phyloP scores from a whole-genome alignment of 768 basidiomycete genomes.

The Suillus placidus region DNA sequence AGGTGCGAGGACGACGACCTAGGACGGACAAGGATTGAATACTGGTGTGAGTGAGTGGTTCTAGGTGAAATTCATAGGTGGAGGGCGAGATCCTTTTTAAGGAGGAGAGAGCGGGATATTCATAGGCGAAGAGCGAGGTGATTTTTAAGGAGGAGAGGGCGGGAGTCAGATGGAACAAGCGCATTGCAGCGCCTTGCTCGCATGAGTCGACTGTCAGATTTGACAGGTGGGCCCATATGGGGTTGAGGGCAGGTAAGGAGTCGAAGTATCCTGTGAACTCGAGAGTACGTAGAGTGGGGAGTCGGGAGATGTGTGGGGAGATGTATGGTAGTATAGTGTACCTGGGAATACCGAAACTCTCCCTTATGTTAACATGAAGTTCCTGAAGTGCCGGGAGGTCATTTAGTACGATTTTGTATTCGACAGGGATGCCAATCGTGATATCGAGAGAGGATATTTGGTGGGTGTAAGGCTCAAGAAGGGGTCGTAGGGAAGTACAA shows the following conservation, averaged over 20 bases:
- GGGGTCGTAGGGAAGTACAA: too few relatives aligned
- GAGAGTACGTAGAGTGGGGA: neutral
- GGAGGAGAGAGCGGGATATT: neutral
- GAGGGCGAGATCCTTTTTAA: neutral
- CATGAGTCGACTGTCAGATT: neutral
- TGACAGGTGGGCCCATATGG: neutral
- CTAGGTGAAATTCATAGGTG: neutral
- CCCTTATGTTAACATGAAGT: neutral
- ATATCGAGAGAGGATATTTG: conserved; percentile 27
- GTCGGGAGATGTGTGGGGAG: neutral
- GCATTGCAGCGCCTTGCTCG: neutral
- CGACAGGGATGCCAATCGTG: neutral
- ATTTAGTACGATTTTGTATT: neutral
- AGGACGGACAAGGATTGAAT: conserved; percentile 24
- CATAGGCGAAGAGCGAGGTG: neutral
- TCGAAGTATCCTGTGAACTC: neutral
- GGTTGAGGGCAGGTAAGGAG: neutral
- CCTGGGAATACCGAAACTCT: neutral
- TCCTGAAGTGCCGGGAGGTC: neutral
- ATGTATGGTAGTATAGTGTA: too few relatives aligned
- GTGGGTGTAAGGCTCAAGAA: neutral
- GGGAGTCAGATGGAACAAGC: neutral
- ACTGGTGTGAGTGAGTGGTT: conserved; percentile 26
- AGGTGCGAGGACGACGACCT: neutral
- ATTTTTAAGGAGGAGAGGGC: neutral